Evolutionary conservation across 1,284 basidiomycete genomes (phyloP).

Genomic region (Schizophyllum commune): DNA sequence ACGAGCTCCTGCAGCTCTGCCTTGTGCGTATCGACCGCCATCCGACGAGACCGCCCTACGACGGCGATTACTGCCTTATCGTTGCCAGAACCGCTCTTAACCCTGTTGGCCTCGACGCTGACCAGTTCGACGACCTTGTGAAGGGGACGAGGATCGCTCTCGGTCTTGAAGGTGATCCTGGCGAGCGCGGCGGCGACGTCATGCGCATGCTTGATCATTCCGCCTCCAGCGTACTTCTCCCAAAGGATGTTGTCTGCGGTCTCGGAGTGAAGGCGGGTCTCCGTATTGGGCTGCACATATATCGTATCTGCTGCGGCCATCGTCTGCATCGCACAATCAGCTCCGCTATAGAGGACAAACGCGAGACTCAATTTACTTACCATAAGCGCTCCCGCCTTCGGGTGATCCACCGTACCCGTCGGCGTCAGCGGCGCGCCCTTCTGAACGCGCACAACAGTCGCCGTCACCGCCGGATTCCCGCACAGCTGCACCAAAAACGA

Average conservation of each 20-base stretch:
- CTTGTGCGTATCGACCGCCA: constrained; percentile 48
- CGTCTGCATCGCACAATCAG: constrained; percentile 24
- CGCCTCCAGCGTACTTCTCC: constrained; percentile 39
- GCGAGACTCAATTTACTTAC: constrained; percentile 8
- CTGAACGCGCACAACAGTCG: constrained; percentile 60
- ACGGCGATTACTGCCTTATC: constrained; percentile 50
- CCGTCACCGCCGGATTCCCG: constrained; percentile 50
- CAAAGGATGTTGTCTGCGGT: constrained; percentile 69
- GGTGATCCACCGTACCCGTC: constrained; percentile 24
- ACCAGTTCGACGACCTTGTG: constrained; percentile 42
- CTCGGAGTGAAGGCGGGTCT: constrained; percentile 59
- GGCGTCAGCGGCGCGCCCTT: constrained; percentile 32
- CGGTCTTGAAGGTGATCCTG: constrained; percentile 48
- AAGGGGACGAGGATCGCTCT: constrained; percentile 45
- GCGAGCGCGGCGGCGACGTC: constrained; percentile 35
- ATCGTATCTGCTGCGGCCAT: constrained; percentile 56
- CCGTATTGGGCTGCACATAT: constrained; percentile 54
- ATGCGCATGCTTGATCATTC: constrained; percentile 17
- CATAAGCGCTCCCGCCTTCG: constrained; percentile 13
- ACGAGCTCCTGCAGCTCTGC: constrained; percentile 54
- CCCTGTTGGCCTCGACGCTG: constrained; percentile 11
- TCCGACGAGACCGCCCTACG: constrained; percentile 67
- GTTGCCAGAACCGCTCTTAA: constrained; percentile 10
- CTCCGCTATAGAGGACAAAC: not conserved
- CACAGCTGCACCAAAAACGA: constrained; percentile 77